phyloP scores from a whole-genome alignment of 2,329 filamentous ascomycete genomes.

The Fusarium newnesense region DNA sequence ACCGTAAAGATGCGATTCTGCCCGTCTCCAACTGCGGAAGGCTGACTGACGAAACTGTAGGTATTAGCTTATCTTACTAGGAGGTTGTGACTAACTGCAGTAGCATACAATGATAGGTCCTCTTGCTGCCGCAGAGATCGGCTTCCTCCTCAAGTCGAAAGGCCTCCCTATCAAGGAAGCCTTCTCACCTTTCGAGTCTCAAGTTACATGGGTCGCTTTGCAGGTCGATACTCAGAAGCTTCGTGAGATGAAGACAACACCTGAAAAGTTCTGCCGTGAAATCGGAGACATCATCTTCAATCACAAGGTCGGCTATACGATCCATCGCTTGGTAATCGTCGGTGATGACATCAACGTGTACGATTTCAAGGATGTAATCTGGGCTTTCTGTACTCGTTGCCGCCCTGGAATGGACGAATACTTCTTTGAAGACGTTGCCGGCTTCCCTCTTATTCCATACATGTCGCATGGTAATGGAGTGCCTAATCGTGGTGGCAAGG shows the following conservation, averaged over 20 bases:
- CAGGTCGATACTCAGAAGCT: conserved; percentile 68
- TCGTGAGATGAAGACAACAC: conserved; percentile 47
- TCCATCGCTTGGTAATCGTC: conserved; percentile 57
- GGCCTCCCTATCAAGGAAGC: conserved; percentile 56
- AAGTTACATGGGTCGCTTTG: conserved; percentile 61
- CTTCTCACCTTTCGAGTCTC: conserved; percentile 57
- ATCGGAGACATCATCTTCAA: conserved; percentile 14
- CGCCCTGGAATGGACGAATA: conserved; percentile 56
- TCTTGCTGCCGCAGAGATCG: conserved; percentile 8
- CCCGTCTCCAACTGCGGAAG: conserved; percentile 26
- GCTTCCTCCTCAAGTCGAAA: conserved; percentile 17
- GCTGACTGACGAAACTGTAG: conserved; percentile 9
- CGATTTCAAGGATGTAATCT: conserved; percentile 58
- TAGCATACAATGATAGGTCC: conserved; percentile 37
- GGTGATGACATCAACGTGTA: conserved; percentile 61
- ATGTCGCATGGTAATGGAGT: conserved; percentile 54
- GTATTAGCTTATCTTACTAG: background rate
- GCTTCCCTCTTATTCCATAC: conserved; percentile 59
- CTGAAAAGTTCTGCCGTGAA: conserved; percentile 17
- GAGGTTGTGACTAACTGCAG: background rate
- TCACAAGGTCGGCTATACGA: conserved; percentile 50
- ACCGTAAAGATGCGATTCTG: conserved; percentile 25
- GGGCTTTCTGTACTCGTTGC: conserved; percentile 60
- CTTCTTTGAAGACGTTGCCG: conserved; percentile 55
- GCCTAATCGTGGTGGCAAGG: conserved; percentile 53